A percentile compares a stretch with the other conserved stretches of the same genome.
phyloP scores from a whole-genome alignment of 1,284 basidiomycete genomes.

The Sanghuangporus sanghuang region DNA sequence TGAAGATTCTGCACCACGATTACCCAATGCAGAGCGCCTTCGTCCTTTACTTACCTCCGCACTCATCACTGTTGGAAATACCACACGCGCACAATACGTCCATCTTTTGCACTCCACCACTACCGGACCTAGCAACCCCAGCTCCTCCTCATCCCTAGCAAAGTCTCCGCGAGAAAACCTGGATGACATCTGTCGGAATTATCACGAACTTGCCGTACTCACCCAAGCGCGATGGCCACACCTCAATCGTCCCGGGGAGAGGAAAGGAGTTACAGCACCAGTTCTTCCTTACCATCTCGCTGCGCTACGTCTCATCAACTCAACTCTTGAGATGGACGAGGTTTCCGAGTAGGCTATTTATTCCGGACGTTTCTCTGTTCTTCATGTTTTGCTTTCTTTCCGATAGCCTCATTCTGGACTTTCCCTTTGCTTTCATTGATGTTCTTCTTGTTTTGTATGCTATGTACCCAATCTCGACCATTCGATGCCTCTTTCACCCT shows the following conservation, averaged over 20 bases:
- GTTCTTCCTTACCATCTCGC: conserved; percentile 64
- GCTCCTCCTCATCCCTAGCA: conserved; percentile 29
- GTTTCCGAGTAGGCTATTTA: conserved; percentile 44
- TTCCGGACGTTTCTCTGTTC: background rate
- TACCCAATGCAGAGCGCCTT: conserved; percentile 21
- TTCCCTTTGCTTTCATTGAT: background rate
- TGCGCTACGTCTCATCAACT: conserved; percentile 55
- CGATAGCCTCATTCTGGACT: background rate
- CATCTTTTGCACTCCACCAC: conserved; percentile 48
- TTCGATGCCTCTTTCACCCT: background rate
- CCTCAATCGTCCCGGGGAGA: conserved; percentile 28
- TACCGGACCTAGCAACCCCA: background rate
- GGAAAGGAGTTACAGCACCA: conserved; percentile 27
- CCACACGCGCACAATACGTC: conserved; percentile 41
- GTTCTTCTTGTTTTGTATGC: background rate
- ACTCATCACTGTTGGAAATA: conserved; percentile 33
- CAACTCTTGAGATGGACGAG: conserved; percentile 28
- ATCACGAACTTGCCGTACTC: conserved; percentile 60
- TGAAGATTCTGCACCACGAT: conserved; percentile 17
- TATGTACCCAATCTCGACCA: background rate
- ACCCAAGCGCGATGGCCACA: conserved; percentile 42
- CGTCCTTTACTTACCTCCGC: conserved; percentile 45
- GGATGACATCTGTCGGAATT: conserved; percentile 60
- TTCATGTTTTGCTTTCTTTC: background rate
- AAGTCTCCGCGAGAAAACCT: conserved; percentile 37